Base-by-base conservation (phyloP, 192 early-diverging fungal genomes). In the Podochytrium sp. region DNA sequence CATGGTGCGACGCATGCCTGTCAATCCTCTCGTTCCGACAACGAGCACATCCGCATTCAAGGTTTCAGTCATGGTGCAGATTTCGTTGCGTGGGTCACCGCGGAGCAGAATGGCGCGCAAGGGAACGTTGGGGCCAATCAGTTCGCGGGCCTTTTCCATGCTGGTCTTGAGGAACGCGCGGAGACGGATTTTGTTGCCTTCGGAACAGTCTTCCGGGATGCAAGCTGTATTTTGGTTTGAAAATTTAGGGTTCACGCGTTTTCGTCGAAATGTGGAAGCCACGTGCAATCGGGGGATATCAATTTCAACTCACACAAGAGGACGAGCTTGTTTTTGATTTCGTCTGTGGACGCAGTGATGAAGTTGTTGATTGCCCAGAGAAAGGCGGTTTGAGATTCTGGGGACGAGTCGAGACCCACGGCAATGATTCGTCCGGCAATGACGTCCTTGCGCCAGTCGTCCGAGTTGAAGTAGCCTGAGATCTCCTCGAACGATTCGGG, bases 21-120 rank as follows among this genome's bases (percentile, higher is more conserved):
- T 82, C 73, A 86, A 65, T 18, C 87, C 89, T 18, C 88, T 80
- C 7, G 81, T 80, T 5, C 90, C 90, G 30, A 91, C 64, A 25
- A 91, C 75, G 3, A 91, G 58, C 6, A 77, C 77, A 63, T 89
- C 85, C 18, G 30, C 64, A 7, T 66, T 23, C 18, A 49, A 20
- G 10, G 39, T 20, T 5, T 66, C 64, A 7, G 49, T 42, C 6
- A 23, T n/a, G 60, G 25, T 35, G 60, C 60, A 37, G 60, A 86
- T 51, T 63, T 83, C 78, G 39, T 76, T 74, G 51, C 78, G 74
- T 16, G 80, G 63, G 42, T 86, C 84, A 38, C 84, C 84, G 16
- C 76, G 62, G 23, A 86, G 78, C 12, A 76, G 69, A 47, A 83
- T 80, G 29, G 78, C 81, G 32, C 78, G 78, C 35, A 64, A 61